Evolutionary conservation across 2,329 filamentous ascomycete genomes (phyloP), one percentile per base, ranked within the genome.

Genomic region (Colletotrichum magnum): DNA sequence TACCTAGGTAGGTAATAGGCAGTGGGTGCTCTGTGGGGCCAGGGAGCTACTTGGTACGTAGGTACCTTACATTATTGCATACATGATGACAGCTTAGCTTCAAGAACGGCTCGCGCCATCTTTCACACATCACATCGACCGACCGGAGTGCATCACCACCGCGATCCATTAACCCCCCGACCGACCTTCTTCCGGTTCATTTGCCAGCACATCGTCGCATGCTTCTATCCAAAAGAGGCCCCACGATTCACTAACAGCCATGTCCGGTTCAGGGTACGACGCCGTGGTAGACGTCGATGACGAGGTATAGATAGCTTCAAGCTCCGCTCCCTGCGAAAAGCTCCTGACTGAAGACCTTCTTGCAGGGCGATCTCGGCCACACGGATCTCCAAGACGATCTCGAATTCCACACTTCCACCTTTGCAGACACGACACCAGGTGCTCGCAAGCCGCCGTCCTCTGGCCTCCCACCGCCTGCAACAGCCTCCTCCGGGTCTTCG

Each of bases 351-450:
- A 69, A 50, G 71, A 74, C 71, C 50, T 58, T 54, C 51, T 64
- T 50, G 36, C 79, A 98, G 95, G 95, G 95, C 77, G 96, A 99
- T 83, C 91, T 99, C 79, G 96, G 96, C 77, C 95, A 98, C 83
- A 99, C 96, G 66, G 96, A 99, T 81, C 92, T 99, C 26, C 94
- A 98, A 86, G 95, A 98, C 81, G 96, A 98, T 83, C 94, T 99
- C 80, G 96, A 98, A 88, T 99, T 99, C 85, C 96, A 99, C 87
- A 93, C 91, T 78, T 98, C 95, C 73, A 89, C 93, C 85, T 97
- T 97, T 81, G 89, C 91, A 76, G 90, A 90, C 67, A 78, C 86
- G 78, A 76, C 86, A 73, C 77, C 80, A 16, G 81, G 83, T 69
- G 84, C 82, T 43, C 84, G 87, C 72, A 83, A 86, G 61, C 83